A percentile compares a stretch with the other conserved stretches of the same genome.
Evolutionary conservation across 163 green algal genomes (phyloP).

Genomic region (Scenedesmus sp.): DNA sequence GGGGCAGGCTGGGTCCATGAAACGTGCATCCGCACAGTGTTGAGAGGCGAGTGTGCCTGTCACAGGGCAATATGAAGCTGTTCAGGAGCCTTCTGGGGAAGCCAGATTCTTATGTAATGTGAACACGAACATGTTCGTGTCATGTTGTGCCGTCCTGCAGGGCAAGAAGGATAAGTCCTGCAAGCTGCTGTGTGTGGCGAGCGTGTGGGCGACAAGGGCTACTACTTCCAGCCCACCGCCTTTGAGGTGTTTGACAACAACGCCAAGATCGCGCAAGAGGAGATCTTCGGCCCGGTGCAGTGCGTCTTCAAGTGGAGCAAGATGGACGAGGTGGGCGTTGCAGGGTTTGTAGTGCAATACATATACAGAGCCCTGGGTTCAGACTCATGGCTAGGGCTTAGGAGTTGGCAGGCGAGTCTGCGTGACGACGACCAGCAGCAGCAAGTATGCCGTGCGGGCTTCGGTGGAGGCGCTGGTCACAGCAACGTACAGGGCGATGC

Average conservation of each 20-base stretch:
- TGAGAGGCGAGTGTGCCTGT: slow-evolving; percentile 25
- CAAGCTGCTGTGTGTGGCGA: slow-evolving; percentile 43
- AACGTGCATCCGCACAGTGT: no score
- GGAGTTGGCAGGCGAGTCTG: no score
- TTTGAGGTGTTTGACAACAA: slow-evolving; percentile 80
- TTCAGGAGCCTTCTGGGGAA: no score
- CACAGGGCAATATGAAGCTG: no score
- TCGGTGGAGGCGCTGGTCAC: no score
- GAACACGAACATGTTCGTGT: neutral
- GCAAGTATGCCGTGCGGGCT: no score
- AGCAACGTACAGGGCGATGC: no score
- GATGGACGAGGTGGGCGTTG: slow-evolving; percentile 29
- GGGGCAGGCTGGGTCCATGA: no score
- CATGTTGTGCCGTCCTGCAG: neutral
- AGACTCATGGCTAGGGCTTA: neutral
- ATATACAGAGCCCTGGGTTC: neutral
- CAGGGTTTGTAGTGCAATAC: no score
- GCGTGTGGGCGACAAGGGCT: slow-evolving; percentile 70
- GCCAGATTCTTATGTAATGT: slow-evolving; percentile 68
- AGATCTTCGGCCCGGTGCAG: slow-evolving; percentile 89
- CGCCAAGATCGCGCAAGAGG: slow-evolving; percentile 75
- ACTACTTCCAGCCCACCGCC: slow-evolving; percentile 84
- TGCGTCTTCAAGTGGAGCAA: slow-evolving; percentile 74
- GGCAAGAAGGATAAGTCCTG: slow-evolving; percentile 17
- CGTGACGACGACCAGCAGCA: no score